Evolutionary conservation across 805 yeast genomes (phyloP), one percentile per base, ranked within the genome.

Genomic region (Ogataea pilisensis): DNA sequence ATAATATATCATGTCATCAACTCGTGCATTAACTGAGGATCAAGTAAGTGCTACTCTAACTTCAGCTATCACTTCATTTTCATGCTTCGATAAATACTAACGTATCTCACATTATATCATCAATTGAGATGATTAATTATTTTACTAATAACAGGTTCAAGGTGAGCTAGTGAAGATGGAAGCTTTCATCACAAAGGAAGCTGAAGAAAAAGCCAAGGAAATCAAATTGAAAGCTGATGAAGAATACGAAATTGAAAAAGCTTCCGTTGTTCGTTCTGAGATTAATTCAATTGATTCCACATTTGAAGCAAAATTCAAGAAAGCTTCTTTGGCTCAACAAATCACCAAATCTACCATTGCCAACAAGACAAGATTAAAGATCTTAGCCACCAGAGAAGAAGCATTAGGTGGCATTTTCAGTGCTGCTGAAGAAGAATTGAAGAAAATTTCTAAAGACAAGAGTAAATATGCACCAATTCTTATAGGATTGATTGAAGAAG

Each of bases 121-220:
- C n/a, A n/a, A n/a, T n/a, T n/a, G n/a, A n/a, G n/a, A n/a, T n/a
- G n/a, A n/a, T 22, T 11, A 36, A 34, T 25, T 12, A 29, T 14
- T 13, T 34, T 11, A 22, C 11, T 22, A 22, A 18, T 16, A 36
- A 39, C 60, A 90, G 89, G 98, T 91, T 54, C 89, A 85, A 60
- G 88, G 88, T 55, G 99, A 93, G 73, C 85, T 93, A 67, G 82
- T 82, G 65, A 93, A 93, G 75, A 93, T 93, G 97, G 95, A 91
- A 64, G 90, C 95, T 62, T 93, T 93, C 81, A 93, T 93, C 77
- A 87, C 85, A 70, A 93, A 91, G 78, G 99, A 93, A 72, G 99
- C 99, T 30, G 95, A 90, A 59, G 99, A 93, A 67, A 93, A 93
- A 72, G 96, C 98, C 53, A 87, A 86, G 65, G 99, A 93, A 68